Base-by-base conservation (phyloP, 441 rosid species). In the Erysimum pusillum region DNA sequence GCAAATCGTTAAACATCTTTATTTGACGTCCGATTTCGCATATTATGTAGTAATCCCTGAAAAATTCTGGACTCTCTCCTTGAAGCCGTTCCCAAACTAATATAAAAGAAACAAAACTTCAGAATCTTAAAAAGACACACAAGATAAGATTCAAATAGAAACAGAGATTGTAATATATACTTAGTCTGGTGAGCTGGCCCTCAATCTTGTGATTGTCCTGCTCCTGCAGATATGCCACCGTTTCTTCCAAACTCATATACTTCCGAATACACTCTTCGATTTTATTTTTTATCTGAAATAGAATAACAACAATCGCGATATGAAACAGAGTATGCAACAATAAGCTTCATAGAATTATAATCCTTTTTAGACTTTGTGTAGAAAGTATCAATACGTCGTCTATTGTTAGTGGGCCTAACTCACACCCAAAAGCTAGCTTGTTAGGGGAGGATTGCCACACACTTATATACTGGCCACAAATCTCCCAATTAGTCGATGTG, bases 41-140 rank as follows among this genome's bases (percentile, higher is more conserved):
- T 18, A 11, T 13, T 8, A 59, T 9, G 39, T 31, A 0, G 56
- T 60, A 75, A 0, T 7, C 0, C 4, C 2, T 41, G 74, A 67
- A 67, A 51, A 67, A 75, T 0, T 17, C 32, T 49, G 36, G 69
- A 18, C 15, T 60, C 45, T 51, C 32, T 60, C 8, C 6, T 20
- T 22, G 39, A 60, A 75, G 76, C 7, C 8, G 1, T n/a, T 62
- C 53, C 76, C 76, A 73, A 63, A 63, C 76, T 73, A 39, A 32
- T 39, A 71, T 36, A 59, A n/a, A 32, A 17, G 38, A 59, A 49
- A 6, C 9, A 70, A 34, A 8, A 18, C 6, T 9, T 9, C 5
- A 3, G 2, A 3, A 1, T 1, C 25, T 58, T 15, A 56, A 7
- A 45, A 34, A 25, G 7, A 68, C 41, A 3, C 72, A 10, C 44